phyloP scores from a whole-genome alignment of 768 basidiomycete species.

The Lactifluus hygrophoroides region DNA sequence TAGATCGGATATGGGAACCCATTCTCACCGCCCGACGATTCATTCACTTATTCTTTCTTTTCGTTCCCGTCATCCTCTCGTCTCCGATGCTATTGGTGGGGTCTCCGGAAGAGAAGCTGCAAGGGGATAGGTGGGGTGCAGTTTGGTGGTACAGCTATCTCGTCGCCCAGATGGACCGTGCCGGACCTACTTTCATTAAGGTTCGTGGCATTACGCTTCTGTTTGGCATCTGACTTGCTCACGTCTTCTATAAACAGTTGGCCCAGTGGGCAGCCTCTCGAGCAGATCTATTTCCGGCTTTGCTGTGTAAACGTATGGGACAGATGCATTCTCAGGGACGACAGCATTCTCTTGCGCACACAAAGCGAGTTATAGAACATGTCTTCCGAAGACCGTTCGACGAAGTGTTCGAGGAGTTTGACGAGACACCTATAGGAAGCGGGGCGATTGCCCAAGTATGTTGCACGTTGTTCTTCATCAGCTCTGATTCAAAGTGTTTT shows the following conservation, averaged over 20 bases:
- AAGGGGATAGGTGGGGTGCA: slow-evolving; percentile 84
- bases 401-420: slow-evolving; percentile 87
- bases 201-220: slow-evolving; percentile 32
- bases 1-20: slow-evolving; percentile 69
- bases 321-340: slow-evolving; percentile 82
- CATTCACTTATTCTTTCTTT: slow-evolving; percentile 71
- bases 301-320: slow-evolving; percentile 78
- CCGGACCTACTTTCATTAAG: slow-evolving; percentile 97
- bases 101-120: slow-evolving; percentile 41
- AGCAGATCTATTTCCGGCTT: slow-evolving; percentile 83
- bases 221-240: neutral
- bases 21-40: slow-evolving; percentile 77
- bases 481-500: neutral
- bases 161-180: slow-evolving; percentile 82
- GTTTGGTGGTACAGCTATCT: slow-evolving; percentile 97
- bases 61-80: slow-evolving; percentile 77
- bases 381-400: slow-evolving; percentile 80
- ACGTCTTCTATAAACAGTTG: slow-evolving; percentile 41
- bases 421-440: slow-evolving; percentile 82
- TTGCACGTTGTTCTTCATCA: neutral
- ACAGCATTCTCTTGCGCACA: slow-evolving; percentile 74
- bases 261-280: slow-evolving; percentile 98
- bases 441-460: slow-evolving; percentile 93
- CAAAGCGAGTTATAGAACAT: slow-evolving; percentile 68
- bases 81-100: slow-evolving; percentile 79